phyloP scores from a whole-genome alignment of 2,329 filamentous ascomycete genomes.

The Xylariaceae sp. region DNA sequence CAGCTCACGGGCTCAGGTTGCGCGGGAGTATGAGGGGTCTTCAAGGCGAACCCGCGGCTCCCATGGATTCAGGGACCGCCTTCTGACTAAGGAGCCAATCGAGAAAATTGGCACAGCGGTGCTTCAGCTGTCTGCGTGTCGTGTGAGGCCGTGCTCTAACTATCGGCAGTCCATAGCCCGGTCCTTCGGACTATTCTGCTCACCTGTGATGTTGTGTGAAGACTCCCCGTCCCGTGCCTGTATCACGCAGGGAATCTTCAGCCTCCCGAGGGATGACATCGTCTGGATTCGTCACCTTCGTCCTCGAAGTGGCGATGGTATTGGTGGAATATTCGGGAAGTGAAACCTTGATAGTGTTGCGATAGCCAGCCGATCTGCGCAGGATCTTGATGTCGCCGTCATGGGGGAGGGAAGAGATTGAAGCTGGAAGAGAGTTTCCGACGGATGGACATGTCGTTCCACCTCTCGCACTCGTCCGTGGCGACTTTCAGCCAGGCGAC shows the following conservation, averaged over 20 bases:
- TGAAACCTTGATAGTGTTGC: not conserved
- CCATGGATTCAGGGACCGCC: too few relatives aligned
- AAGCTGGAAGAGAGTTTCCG: constrained; percentile 1
- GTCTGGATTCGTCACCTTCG: not conserved
- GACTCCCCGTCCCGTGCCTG: too few relatives aligned
- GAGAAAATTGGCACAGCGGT: too few relatives aligned
- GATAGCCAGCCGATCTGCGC: not conserved
- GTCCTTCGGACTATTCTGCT: too few relatives aligned
- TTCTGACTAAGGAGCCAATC: too few relatives aligned
- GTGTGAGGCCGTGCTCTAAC: too few relatives aligned
- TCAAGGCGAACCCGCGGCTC: too few relatives aligned
- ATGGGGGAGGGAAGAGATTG: constrained; percentile 2
- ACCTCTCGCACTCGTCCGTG: not conserved
- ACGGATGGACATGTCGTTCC: constrained; percentile 1
- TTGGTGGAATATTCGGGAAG: not conserved
- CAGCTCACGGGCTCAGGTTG: too few relatives aligned
- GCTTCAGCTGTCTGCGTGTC: too few relatives aligned
- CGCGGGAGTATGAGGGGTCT: too few relatives aligned
- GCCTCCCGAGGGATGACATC: constrained; percentile 1
- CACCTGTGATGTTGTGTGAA: too few relatives aligned
- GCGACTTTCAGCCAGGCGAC: constrained; percentile 2
- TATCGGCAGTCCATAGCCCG: too few relatives aligned
- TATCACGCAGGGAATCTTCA: not conserved
- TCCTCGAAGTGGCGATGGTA: not conserved
- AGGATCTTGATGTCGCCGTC: constrained; percentile 1